Percentiles rank a stretch among this genome's conserved stretches.
These are phyloP conservation scores for Chaetomiaceae sp. DNA, from an alignment of 2,329 filamentous ascomycete genomes.

Conservation along the genomic window DNA sequence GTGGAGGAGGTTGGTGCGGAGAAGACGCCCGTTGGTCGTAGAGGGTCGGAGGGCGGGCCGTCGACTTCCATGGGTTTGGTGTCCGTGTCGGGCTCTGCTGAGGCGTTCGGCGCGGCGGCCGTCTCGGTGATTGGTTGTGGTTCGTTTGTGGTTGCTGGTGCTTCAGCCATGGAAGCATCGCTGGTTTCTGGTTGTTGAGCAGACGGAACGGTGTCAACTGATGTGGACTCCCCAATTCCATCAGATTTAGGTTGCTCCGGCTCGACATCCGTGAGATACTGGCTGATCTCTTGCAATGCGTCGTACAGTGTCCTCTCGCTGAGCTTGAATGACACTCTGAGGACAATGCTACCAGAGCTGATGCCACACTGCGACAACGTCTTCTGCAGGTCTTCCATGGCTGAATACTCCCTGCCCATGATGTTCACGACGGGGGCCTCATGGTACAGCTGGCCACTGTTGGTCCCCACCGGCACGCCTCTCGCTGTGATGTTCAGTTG, in stretches of 20 bases:
- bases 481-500: conserved; percentile 78
- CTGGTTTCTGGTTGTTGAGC: conserved; percentile 12
- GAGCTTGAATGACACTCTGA: conserved; percentile 69
- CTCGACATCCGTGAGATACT: conserved; percentile 59
- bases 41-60: conserved; percentile 22
- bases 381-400: conserved; percentile 80
- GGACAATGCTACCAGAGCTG: conserved; percentile 72
- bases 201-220: conserved; percentile 6
- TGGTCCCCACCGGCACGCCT: conserved; percentile 59
- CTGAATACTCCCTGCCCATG: conserved; percentile 71
- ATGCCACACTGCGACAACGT: conserved; percentile 81
- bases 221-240: conserved; percentile 11
- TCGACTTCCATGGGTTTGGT: conserved; percentile 18
- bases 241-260: conserved; percentile 15
- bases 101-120: background rate
- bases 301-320: conserved; percentile 76
- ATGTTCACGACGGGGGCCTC: conserved; percentile 81
- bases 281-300: conserved; percentile 73
- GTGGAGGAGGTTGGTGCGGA: conserved; percentile 67
- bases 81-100: background rate
- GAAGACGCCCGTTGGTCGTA: conserved; percentile 63
- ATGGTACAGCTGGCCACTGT: conserved; percentile 73
- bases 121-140: background rate
- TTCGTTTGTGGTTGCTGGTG: conserved; percentile 10
- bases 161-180: conserved; percentile 10